Conservation (phyloP, 192 early-diverging fungal species). For the Neocallimastix lanati region DNA sequence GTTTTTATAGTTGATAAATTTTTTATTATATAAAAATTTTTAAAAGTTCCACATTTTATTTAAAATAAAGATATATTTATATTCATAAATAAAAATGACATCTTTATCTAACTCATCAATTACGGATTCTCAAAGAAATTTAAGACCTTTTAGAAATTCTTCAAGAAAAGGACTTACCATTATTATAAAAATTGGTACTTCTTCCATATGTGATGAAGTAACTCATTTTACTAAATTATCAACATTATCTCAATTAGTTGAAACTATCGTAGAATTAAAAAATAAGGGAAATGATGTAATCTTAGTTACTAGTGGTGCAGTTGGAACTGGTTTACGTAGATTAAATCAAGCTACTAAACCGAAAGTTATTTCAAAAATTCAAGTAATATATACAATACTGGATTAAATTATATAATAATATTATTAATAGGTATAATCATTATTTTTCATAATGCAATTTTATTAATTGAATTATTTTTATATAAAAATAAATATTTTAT, state of each 20-base stretch:
- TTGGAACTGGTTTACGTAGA: conserved; percentile 74
- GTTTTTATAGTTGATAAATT: too few species aligned
- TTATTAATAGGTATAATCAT: too few species aligned
- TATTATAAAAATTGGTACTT: conserved; percentile 86
- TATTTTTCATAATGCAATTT: too few species aligned
- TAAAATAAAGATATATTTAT: too few species aligned
- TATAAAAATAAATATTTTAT: too few species aligned
- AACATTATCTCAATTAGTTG: conserved; percentile 78
- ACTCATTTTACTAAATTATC: conserved; percentile 77
- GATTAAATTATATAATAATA: too few species aligned
- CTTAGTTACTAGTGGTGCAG: conserved; percentile 81
- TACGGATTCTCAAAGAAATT: neutral
- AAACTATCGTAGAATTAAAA: conserved; percentile 73
- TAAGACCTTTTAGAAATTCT: neutral
- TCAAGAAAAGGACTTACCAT: conserved; percentile 27
- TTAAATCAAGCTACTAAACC: conserved; percentile 61
- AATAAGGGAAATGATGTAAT: conserved; percentile 66
- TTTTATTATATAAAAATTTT: too few species aligned
- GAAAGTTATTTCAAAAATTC: conserved; percentile 58
- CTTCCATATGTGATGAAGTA: conserved; percentile 83
- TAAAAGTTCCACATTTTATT: too few species aligned
- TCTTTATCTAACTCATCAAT: neutral
- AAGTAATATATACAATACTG: too few species aligned
- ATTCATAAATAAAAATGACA: neutral
- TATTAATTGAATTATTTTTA: too few species aligned